Conservation (phyloP, 768 basidiomycete species). For the Podaxis sp. region DNA sequence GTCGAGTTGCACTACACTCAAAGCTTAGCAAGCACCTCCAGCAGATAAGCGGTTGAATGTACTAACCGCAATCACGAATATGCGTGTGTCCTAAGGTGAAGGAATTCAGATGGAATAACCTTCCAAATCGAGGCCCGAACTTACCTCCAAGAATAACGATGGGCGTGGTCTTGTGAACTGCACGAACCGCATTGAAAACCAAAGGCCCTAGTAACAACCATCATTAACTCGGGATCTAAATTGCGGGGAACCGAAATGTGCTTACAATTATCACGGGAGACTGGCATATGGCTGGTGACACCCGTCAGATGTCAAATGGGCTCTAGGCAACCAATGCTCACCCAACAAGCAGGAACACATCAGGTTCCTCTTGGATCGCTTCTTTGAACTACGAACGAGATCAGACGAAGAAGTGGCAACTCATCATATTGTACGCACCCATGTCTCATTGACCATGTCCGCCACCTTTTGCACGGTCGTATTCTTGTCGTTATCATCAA, state of each 20-base stretch:
- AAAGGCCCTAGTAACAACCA: constrained; percentile 49
- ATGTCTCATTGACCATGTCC: constrained; percentile 76
- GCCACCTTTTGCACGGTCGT: constrained; percentile 74
- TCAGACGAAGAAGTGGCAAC: too few species aligned
- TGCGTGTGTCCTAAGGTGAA: constrained; percentile 60
- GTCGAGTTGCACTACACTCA: constrained; percentile 57
- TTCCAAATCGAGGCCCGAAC: not conserved
- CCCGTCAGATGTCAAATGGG: not conserved
- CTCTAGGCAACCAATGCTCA: constrained; percentile 24
- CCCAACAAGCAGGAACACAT: constrained; percentile 78
- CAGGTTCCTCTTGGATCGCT: constrained; percentile 78
- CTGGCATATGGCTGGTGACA: constrained; percentile 74
- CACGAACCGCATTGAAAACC: constrained; percentile 73
- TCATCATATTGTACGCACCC: constrained; percentile 43
- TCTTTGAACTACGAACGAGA: constrained; percentile 55
- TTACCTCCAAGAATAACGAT: constrained; percentile 80
- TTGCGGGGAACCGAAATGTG: not conserved
- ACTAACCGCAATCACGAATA: constrained; percentile 74
- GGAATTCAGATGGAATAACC: not conserved
- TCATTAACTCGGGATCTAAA: not conserved
- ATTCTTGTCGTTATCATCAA: constrained; percentile 65
- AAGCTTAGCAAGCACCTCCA: not conserved
- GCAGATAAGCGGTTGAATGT: not conserved
- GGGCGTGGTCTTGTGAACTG: constrained; percentile 69
- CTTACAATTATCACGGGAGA: constrained; percentile 65